phyloP scores from a whole-genome alignment of 2,329 filamentous ascomycete species.

The Claviceps sp. region DNA sequence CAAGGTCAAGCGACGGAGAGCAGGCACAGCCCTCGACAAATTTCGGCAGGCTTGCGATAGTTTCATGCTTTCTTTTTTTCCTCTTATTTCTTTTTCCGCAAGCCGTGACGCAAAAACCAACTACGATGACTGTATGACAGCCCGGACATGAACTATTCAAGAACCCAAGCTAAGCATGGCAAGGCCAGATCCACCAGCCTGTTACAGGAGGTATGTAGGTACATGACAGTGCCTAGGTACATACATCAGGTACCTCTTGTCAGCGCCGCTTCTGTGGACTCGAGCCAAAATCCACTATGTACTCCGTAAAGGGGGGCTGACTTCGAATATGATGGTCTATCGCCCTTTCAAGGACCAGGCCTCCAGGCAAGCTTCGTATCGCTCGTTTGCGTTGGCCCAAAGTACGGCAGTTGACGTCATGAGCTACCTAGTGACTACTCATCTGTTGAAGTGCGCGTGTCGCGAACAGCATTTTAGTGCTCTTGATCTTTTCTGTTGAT shows the following conservation, averaged over 20 bases:
- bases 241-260: too few species aligned
- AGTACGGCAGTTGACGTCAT: not conserved
- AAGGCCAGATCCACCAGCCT: not conserved
- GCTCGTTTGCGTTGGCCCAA: not conserved
- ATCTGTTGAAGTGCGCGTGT: not conserved
- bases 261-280: too few species aligned
- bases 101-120: not conserved
- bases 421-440: not conserved
- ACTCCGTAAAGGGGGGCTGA: not conserved
- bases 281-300: not conserved
- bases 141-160: not conserved
- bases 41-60: not conserved
- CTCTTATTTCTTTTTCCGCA: not conserved
- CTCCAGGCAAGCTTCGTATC: not conserved
- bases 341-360: not conserved
- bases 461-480: not conserved
- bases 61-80: too few species aligned
- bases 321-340: not conserved
- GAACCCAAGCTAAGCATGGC: not conserved
- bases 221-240: too few species aligned
- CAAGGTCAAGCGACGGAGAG: not conserved
- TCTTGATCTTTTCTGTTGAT: not conserved
- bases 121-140: not conserved
- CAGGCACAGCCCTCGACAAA: not conserved
- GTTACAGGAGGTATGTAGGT: not conserved